phyloP scores from a whole-genome alignment of 2,329 filamentous ascomycete genomes.

The Canariomyces notabilis region DNA sequence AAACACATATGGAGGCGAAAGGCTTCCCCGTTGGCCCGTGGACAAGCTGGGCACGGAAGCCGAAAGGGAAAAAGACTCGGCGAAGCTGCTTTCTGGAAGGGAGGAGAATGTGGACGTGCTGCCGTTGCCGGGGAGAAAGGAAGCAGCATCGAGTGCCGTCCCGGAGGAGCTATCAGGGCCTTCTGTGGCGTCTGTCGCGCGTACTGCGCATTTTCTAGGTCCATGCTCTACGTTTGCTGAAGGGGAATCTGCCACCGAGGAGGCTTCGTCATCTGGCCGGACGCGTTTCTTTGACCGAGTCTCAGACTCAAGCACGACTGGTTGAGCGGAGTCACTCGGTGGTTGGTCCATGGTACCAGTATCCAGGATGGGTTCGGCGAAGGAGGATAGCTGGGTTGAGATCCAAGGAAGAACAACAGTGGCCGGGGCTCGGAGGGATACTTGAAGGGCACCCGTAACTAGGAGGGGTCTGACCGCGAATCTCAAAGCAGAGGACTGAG shows the following conservation, averaged over 20 bases:
- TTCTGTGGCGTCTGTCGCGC: not conserved
- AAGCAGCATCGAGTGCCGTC: slow-evolving; percentile 3
- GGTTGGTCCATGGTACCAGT: slow-evolving; percentile 10
- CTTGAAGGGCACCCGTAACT: too few species aligned
- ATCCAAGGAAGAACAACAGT: too few species aligned
- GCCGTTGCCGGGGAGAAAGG: slow-evolving; percentile 5
- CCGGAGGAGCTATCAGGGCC: not conserved
- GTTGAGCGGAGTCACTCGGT: not conserved
- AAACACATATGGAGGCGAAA: slow-evolving; percentile 11
- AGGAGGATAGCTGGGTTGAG: too few species aligned
- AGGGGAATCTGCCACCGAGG: slow-evolving; percentile 2
- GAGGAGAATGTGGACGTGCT: slow-evolving; percentile 9
- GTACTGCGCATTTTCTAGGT: not conserved
- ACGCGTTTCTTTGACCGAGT: slow-evolving; percentile 9
- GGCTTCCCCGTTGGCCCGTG: slow-evolving; percentile 3
- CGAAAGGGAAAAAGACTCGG: slow-evolving; percentile 4
- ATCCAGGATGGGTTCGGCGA: not conserved
- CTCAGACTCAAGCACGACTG: not conserved
- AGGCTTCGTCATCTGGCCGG: slow-evolving; percentile 8
- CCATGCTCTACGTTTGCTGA: not conserved
- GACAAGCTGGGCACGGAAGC: slow-evolving; percentile 3
- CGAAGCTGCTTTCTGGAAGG: slow-evolving; percentile 3
- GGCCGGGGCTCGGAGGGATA: too few species aligned
- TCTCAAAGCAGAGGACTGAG: too few species aligned
- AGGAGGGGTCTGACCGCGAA: too few species aligned